Conservation (phyloP, 2,329 filamentous ascomycete genomes). For the Colletotrichum sp. region DNA sequence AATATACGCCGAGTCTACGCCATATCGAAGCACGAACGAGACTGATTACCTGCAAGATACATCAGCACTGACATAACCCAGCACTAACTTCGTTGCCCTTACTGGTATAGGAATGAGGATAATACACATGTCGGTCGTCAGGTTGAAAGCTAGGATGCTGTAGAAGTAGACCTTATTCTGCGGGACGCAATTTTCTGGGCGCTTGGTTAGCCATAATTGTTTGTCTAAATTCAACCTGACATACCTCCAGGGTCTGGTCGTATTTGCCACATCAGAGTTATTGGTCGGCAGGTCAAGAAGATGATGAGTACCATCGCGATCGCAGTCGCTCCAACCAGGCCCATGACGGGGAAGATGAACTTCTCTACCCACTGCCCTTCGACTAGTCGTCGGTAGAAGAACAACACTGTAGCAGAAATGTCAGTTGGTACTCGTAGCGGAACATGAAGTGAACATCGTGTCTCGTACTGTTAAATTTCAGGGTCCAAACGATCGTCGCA, state of each 20-base stretch:
- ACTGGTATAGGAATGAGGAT: slow-evolving; percentile 38
- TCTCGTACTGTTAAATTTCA: slow-evolving; percentile 39
- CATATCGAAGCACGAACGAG: slow-evolving; percentile 30
- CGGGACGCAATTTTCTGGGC: slow-evolving; percentile 31
- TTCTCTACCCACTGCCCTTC: slow-evolving; percentile 37
- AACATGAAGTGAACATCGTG: fast-evolving
- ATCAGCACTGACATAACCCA: background rate
- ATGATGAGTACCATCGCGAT: slow-evolving; percentile 30
- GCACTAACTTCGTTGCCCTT: slow-evolving; percentile 16
- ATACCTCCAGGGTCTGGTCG: slow-evolving; percentile 40
- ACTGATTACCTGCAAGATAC: slow-evolving; percentile 25
- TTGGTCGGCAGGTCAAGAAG: slow-evolving; percentile 35
- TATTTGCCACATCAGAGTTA: slow-evolving; percentile 37
- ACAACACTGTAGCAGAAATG: slow-evolving; percentile 29
- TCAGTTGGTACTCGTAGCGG: background rate
- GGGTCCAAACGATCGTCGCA: slow-evolving; percentile 38
- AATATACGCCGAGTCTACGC: slow-evolving; percentile 32
- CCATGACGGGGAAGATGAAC: slow-evolving; percentile 38
- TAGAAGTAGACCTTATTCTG: slow-evolving; percentile 35
- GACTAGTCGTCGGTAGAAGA: slow-evolving; percentile 41
- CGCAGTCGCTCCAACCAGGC: slow-evolving; percentile 28
- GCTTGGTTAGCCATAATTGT: background rate
- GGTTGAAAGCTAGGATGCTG: slow-evolving; percentile 35
- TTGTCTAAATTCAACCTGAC: background rate
- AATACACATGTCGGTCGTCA: slow-evolving; percentile 37